Evolutionary conservation across 495 filamentous ascomycete species (phyloP), one percentile per base, ranked within the genome.

Genomic region (Aspergillus steynii): DNA sequence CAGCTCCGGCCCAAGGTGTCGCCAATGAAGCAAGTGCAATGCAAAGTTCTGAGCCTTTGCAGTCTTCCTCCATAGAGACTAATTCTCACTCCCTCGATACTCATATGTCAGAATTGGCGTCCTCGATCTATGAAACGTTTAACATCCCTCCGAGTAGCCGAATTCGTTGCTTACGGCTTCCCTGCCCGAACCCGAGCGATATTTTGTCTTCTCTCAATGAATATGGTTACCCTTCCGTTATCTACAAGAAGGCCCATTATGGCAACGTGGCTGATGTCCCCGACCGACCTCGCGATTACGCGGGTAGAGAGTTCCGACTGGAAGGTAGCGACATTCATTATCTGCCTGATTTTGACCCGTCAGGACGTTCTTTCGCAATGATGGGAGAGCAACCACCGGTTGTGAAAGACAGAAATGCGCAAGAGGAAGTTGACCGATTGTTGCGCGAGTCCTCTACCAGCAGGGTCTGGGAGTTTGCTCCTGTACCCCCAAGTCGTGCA

Each of bases 171-270:
- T 71, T 73, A 49, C 69, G 61, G 42, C 58, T 53, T 26, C 37
- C 69, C 1, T 67, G 72, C 42, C 78, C 77, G 8, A 60, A 58
- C 3, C 51, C 68, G n/a, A 65, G 46, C 0, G 72, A 78, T 12
- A 66, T 76, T 10, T 54, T 49, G 5, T 65, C 68, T 31, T 77
- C 71, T 3, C 60, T 79, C 12, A 50, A 67, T 61, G 58, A 68
- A n/a, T 64, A 72, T 58, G 75, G 69, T 20, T 71, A 77, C 10
- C 81, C 82, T 62, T 74, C 80, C 49, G 80, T 90, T 27, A 82
- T 97, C 51, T 96, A 97, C 63, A 90, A 91, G 69, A 89, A 93
- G 67, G 87, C 93, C 15, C 93, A 88, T 65, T 98, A 97, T 67
- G 90, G 92, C 61, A 80, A 91, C n/a, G 90, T 94, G 56, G 80